Percentiles rank a stretch among this genome's conserved stretches.
Conservation (phyloP, 2,329 filamentous ascomycete genomes). For the Botrytis elliptica region DNA sequence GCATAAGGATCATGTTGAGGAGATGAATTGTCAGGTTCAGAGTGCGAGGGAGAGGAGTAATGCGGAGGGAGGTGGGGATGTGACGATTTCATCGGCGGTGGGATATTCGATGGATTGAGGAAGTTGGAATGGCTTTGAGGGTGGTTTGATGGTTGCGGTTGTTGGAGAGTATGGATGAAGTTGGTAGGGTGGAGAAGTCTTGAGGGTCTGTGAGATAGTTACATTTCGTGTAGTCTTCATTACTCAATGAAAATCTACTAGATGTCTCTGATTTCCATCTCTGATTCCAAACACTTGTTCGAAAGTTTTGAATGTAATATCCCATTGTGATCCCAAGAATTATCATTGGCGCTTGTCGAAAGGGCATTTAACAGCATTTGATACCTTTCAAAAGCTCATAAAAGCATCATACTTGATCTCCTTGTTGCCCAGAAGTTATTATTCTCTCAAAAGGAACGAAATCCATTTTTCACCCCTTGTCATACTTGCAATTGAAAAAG, state of each 20-base stretch:
- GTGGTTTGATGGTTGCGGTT: not conserved
- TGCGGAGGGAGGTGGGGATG: not conserved
- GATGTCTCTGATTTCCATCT: fast-evolving
- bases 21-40: not conserved
- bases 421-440: fast-evolving
- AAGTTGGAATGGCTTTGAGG: not conserved
- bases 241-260: not conserved
- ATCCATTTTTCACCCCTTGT: fast-evolving
- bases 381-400: too few species aligned
- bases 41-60: not conserved
- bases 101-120: not conserved
- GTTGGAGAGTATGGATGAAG: not conserved
- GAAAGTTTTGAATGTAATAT: not conserved
- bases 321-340: fast-evolving
- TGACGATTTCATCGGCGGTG: not conserved
- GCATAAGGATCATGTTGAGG: not conserved
- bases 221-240: fast-evolving
- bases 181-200: too few species aligned
- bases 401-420: not conserved
- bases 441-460: fast-evolving
- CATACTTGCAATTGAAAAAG: fast-evolving
- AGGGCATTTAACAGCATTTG: too few species aligned
- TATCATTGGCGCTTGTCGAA: fast-evolving
- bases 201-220: not conserved
- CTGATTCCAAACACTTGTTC: not conserved